Percentiles rank a stretch among this genome's conserved stretches.
Conservation (phyloP, 768 basidiomycete species). For the Mycena olivaceomarginata region DNA sequence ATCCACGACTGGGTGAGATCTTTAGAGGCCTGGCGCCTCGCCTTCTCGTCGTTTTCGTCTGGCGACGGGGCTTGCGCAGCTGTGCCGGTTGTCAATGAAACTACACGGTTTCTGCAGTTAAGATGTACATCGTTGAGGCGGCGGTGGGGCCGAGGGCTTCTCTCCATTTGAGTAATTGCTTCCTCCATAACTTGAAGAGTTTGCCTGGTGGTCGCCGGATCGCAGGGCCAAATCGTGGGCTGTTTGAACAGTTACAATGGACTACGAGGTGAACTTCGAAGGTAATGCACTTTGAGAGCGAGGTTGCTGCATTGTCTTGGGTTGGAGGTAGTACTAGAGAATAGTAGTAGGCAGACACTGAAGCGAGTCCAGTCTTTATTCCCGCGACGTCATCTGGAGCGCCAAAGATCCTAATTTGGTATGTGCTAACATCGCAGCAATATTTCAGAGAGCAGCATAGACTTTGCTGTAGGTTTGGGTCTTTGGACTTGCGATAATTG, state of each 20-base stretch:
- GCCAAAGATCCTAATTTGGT: too few relatives aligned
- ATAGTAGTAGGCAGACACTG: background rate
- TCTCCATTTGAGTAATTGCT: background rate
- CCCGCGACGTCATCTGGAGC: too few relatives aligned
- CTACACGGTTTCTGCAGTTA: background rate
- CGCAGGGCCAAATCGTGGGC: background rate
- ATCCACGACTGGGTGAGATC: conserved; percentile 78
- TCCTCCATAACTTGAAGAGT: too few relatives aligned
- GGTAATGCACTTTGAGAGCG: background rate
- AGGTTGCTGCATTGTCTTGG: conserved; percentile 12
- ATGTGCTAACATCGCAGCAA: too few relatives aligned
- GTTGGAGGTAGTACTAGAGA: background rate
- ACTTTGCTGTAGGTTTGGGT: too few relatives aligned
- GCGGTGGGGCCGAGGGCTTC: background rate
- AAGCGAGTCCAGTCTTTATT: too few relatives aligned
- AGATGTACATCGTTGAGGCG: conserved; percentile 10
- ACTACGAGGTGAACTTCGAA: background rate
- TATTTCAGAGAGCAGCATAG: too few relatives aligned
- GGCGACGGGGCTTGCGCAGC: conserved; percentile 52
- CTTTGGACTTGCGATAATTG: too few relatives aligned
- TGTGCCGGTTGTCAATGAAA: background rate
- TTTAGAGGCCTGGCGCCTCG: conserved; percentile 64
- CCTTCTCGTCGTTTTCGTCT: conserved; percentile 67
- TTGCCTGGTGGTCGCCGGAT: background rate
- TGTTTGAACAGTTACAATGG: background rate